Base-by-base conservation (phyloP, 108 stramenopile species). In the Nitzschia palea region DNA sequence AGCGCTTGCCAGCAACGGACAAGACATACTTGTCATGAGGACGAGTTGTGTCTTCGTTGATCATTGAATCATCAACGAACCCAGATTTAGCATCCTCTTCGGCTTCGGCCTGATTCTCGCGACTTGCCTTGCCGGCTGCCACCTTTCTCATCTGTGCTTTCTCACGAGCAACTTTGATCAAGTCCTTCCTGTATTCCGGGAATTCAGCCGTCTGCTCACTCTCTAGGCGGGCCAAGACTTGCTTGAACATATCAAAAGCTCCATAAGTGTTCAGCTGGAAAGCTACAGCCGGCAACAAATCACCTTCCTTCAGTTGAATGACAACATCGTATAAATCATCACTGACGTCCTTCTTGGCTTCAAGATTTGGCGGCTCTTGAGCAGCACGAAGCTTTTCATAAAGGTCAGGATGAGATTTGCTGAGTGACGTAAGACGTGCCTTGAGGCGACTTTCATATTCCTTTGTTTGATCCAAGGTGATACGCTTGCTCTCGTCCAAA, bases 241-340 rank as follows among this genome's bases (percentile, higher is more conserved):
- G 87, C 80, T 98, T 96, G 74, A 99, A 99, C 91, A 98, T 96
- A 62, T 90, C 76, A 67, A 98, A 95, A 22, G 96, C 96, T 48
- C 95, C 90, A 68, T 97, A 98, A n/a, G 94, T 96, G 70, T 96
- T 94, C 37, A 99, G 89, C 73, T 98, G 97, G 73, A 99, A 99
- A n/a, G 94, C 95, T 70, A 98, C 94, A 10, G 96, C 96, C 26
- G 97, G 97, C 55, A 96, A 81, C 53, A 98, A 81, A 33, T 95
- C 94, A 59, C 63, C 73, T 17, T 72, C 57, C 80, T 94, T 94
- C 68, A 98, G 77, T 66, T 96, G 87, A 36, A 70, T 60, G n/a
- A 91, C 78, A 58, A 91, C 90, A 70, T 75, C 88, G 62, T 91
- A 94, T 1, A 94, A 75, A 53, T 83, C 82, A 25, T 90, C 89